phyloP scores from a whole-genome alignment of 2,329 filamentous ascomycete genomes.

The Beauveria scarabaeidicola region DNA sequence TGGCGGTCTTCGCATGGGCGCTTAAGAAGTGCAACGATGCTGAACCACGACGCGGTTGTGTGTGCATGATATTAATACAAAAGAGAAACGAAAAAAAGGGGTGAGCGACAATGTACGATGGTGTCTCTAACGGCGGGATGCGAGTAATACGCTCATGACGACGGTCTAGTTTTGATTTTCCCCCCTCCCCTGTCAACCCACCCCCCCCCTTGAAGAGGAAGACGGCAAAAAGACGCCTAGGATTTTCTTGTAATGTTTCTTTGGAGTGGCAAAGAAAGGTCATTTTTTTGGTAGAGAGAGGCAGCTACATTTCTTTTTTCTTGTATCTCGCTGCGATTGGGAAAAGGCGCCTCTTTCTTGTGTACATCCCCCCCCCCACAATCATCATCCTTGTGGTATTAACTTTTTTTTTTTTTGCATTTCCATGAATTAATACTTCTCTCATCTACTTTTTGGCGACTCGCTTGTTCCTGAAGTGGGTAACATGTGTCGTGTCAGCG shows the following conservation, averaged over 20 bases:
- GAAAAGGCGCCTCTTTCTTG: slow-evolving; percentile 6
- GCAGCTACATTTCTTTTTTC: slow-evolving; percentile 3
- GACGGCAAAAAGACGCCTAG: background rate
- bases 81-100: background rate
- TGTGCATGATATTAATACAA: background rate
- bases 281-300: background rate
- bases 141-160: background rate
- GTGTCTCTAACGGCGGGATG: background rate
- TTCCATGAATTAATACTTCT: slow-evolving; percentile 8
- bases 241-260: slow-evolving; percentile 7
- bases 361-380: background rate
- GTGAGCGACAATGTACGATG: slow-evolving; percentile 1
- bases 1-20: slow-evolving; percentile 28
- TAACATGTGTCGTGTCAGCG: too few relatives aligned
- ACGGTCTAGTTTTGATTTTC: background rate
- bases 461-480: too few relatives aligned
- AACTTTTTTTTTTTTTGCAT: background rate
- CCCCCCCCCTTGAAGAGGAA: background rate
- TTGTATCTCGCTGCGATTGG: slow-evolving; percentile 6
- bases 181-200: background rate
- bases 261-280: background rate
- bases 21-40: background rate
- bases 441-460: background rate
- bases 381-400: background rate
- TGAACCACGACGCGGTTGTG: background rate